Conservation (phyloP, 2,329 filamentous ascomycete species). For the Stachybotrys elegans region DNA sequence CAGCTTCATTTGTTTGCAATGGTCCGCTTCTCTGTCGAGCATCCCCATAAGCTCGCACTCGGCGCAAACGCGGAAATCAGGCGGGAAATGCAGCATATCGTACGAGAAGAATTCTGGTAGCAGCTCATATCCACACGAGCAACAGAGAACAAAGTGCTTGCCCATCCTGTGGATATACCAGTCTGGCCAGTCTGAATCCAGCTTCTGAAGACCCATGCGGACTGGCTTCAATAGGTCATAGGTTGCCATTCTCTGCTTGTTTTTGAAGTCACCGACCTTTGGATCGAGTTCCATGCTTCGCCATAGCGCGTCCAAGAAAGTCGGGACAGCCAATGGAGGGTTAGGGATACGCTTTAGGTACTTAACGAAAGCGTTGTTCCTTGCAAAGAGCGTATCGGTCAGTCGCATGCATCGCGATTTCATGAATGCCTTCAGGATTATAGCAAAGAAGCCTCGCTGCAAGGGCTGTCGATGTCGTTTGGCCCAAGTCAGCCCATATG, state of each 20-base stretch:
- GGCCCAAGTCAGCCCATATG: slow-evolving; percentile 26
- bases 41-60: slow-evolving; percentile 21
- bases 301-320: slow-evolving; percentile 27
- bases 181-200: slow-evolving; percentile 13
- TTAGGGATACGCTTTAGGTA: slow-evolving; percentile 24
- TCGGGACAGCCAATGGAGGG: slow-evolving; percentile 18
- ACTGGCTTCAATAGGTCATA: slow-evolving; percentile 30
- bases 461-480: slow-evolving; percentile 15
- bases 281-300: slow-evolving; percentile 19
- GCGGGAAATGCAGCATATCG: background rate
- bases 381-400: slow-evolving; percentile 20
- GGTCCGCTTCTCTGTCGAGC: slow-evolving; percentile 25
- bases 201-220: slow-evolving; percentile 16
- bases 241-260: slow-evolving; percentile 12
- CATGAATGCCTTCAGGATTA: slow-evolving; percentile 28
- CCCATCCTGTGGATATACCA: slow-evolving; percentile 22
- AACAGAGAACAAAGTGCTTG: slow-evolving; percentile 19
- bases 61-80: slow-evolving; percentile 18
- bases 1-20: slow-evolving; percentile 17
- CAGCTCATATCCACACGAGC: slow-evolving; percentile 28
- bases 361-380: slow-evolving; percentile 21
- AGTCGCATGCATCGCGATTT: slow-evolving; percentile 25
- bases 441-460: slow-evolving; percentile 26
- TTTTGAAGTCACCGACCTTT: background rate
- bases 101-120: slow-evolving; percentile 23